phyloP scores from a whole-genome alignment of 1,284 basidiomycete species.

The Puccinia horiana region DNA sequence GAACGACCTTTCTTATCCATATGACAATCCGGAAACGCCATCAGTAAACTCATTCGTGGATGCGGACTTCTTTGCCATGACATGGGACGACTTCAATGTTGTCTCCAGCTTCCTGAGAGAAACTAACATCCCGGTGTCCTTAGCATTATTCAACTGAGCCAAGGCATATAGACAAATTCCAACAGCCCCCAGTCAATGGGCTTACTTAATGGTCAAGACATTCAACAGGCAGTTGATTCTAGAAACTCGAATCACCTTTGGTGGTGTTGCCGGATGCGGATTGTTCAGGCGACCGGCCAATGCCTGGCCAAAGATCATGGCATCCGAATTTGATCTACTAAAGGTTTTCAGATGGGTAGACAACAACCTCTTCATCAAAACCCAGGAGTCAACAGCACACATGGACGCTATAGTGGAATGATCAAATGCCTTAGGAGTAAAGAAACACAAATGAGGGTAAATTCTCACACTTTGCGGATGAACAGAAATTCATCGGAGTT shows the following conservation, averaged over 20 bases:
- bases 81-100: no score
- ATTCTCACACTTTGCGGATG: no score
- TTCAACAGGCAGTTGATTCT: no score
- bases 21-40: not conserved
- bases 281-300: no score
- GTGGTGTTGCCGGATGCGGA: no score
- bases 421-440: not conserved
- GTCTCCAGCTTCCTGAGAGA: no score
- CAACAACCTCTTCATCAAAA: slow-evolving; percentile 3
- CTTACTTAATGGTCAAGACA: not conserved
- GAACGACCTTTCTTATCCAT: slow-evolving; percentile 3
- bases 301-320: not conserved
- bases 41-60: not conserved
- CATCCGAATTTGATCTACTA: not conserved
- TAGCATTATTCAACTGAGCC: not conserved
- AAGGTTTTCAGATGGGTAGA: not conserved
- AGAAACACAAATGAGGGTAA: not conserved
- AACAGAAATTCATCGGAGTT: not conserved
- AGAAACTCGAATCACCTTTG: no score
- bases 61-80: not conserved
- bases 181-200: not conserved
- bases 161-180: not conserved
- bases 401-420: not conserved
- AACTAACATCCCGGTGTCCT: no score
- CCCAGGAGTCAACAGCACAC: no score